A percentile compares a stretch with the other conserved stretches of the same genome.
Evolutionary conservation across 2,329 filamentous ascomycete genomes (phyloP).

Genomic region (Verticillium longisporum): DNA sequence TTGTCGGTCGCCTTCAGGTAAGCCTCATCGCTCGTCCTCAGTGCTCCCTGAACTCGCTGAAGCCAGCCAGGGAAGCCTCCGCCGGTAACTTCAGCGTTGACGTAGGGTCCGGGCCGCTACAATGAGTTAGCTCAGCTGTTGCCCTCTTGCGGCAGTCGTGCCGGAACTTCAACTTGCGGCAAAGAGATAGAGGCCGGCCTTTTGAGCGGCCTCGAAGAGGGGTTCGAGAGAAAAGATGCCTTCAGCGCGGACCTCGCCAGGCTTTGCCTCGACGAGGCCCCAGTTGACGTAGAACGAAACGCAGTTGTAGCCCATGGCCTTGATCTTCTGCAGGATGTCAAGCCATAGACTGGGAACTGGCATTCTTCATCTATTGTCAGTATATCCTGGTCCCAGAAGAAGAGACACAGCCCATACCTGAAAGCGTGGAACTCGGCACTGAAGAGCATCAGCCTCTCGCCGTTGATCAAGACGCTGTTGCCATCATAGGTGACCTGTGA

Average conservation of each 20-base stretch:
- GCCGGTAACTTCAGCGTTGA: slow-evolving; percentile 63
- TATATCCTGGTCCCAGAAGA: background rate
- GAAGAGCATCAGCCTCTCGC: slow-evolving; percentile 61
- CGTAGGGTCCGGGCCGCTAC: slow-evolving; percentile 53
- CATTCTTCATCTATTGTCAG: slow-evolving; percentile 11
- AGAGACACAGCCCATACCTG: slow-evolving; percentile 6
- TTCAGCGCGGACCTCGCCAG: slow-evolving; percentile 56
- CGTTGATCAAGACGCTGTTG: slow-evolving; percentile 57
- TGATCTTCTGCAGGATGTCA: slow-evolving; percentile 69
- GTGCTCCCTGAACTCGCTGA: slow-evolving; percentile 49
- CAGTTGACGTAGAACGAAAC: slow-evolving; percentile 69
- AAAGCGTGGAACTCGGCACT: slow-evolving; percentile 63
- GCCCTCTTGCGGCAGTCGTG: too few species aligned
- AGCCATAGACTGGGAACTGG: slow-evolving; percentile 38
- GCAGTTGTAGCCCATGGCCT: slow-evolving; percentile 62
- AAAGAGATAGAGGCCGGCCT: slow-evolving; percentile 64
- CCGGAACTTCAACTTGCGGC: slow-evolving; percentile 26
- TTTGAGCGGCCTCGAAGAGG: slow-evolving; percentile 61
- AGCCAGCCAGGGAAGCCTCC: slow-evolving; percentile 71
- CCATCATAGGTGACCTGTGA: slow-evolving; percentile 56
- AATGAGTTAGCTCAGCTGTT: background rate
- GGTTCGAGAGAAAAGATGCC: slow-evolving; percentile 62
- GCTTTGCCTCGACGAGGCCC: slow-evolving; percentile 63
- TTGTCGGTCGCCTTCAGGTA: slow-evolving; percentile 57
- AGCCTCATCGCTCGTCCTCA: slow-evolving; percentile 49